Conservation (phyloP, 108 stramenopile species). For the Mayamaea pseudoterrestris region DNA sequence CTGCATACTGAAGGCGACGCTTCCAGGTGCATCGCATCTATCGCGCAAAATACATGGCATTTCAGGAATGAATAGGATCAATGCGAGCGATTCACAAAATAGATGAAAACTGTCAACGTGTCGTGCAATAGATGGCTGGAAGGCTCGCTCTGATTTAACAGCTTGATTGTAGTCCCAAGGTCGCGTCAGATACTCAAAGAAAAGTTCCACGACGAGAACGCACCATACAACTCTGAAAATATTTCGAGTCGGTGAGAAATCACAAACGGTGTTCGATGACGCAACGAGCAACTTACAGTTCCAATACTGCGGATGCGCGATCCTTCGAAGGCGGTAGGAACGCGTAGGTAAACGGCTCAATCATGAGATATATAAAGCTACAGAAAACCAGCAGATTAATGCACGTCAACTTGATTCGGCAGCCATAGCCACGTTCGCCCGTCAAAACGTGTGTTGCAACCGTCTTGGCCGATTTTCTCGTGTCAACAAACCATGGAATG, state of each 20-base stretch:
- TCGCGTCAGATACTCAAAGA: constrained; percentile 60
- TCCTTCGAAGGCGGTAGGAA: constrained; percentile 34
- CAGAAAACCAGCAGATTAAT: constrained; percentile 53
- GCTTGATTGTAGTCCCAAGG: constrained; percentile 45
- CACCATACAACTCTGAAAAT: constrained; percentile 45
- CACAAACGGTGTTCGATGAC: too few relatives aligned
- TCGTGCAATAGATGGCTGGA: constrained; percentile 49
- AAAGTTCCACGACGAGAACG: constrained; percentile 52
- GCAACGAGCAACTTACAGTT: constrained; percentile 45
- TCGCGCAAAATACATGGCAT: constrained; percentile 40
- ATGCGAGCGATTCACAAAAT: constrained; percentile 45
- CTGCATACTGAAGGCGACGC: constrained; percentile 4
- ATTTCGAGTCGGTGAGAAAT: too few relatives aligned
- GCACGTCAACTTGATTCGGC: constrained; percentile 37
- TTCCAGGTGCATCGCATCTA: constrained; percentile 13
- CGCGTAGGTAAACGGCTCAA: constrained; percentile 31
- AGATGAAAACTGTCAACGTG: constrained; percentile 60
- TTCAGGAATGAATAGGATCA: constrained; percentile 51
- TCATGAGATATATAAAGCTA: constrained; percentile 30
- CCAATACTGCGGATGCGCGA: constrained; percentile 24
- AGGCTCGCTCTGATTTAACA: constrained; percentile 56
- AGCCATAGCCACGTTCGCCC: constrained; percentile 42
- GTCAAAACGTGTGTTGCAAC: constrained; percentile 12
- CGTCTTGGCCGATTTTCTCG: constrained; percentile 9
- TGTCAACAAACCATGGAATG: constrained; percentile 12